Evolutionary conservation across 148 eudicot genomes (phyloP).

Genomic region (Nepenthes mirabilis): DNA sequence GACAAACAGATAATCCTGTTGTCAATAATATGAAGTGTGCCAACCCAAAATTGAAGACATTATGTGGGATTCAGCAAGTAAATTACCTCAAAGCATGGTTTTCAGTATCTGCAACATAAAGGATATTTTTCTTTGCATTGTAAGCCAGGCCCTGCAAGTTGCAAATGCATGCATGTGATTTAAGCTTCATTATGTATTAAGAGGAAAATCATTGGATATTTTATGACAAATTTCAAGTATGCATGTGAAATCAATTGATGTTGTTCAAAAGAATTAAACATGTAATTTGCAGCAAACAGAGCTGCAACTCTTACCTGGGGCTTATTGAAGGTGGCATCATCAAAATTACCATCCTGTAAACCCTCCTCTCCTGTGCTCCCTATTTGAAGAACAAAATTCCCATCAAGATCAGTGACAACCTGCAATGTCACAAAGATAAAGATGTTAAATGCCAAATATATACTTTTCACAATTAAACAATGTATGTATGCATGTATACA

Average conservation of each 20-base stretch:
- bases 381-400: conserved; percentile 73
- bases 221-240: not conserved
- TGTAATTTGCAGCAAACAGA: not conserved
- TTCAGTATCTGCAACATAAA: conserved; percentile 95
- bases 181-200: not conserved
- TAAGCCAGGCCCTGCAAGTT: conserved; percentile 74
- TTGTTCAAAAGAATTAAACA: no score
- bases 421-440: conserved; percentile 18
- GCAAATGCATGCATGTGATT: conserved; percentile 1
- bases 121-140: conserved; percentile 72
- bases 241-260: not conserved
- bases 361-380: conserved; percentile 96
- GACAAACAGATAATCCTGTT: no score
- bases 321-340: conserved; percentile 75
- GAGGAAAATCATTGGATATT: not conserved
- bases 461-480: not conserved
- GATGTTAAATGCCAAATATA: conserved; percentile 2
- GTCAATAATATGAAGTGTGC: no score
- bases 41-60: no score
- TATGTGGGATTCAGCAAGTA: not conserved
- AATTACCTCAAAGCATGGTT: conserved; percentile 90
- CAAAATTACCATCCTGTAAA: conserved; percentile 82
- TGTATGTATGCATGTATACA: no score
- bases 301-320: conserved; percentile 53
- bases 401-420: conserved; percentile 94